These are phyloP conservation scores for Monilinia laxa DNA, from an alignment of 2,329 filamentous ascomycete genomes.

Conservation along the genomic window DNA sequence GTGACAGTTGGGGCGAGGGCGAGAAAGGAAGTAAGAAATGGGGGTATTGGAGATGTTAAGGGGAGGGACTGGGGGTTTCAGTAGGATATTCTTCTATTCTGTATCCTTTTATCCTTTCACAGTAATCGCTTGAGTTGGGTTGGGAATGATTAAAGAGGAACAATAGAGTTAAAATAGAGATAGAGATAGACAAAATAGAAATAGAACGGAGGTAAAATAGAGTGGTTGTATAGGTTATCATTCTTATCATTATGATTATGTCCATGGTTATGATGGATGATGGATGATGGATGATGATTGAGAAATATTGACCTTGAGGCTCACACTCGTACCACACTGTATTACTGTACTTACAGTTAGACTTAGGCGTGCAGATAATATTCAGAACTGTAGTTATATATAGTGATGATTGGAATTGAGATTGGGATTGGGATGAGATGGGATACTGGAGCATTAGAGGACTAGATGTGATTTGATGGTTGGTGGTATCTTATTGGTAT, in stretches of 20 bases:
- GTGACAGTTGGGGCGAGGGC: neutral
- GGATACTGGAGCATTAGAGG: neutral
- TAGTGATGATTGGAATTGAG: neutral
- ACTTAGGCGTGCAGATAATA: too few species aligned
- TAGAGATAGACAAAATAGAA: neutral
- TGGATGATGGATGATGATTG: too few species aligned
- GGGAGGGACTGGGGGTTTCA: too few species aligned
- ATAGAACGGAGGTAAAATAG: neutral
- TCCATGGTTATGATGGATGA: too few species aligned
- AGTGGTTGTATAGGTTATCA: neutral
- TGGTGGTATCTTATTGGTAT: neutral
- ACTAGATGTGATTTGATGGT: neutral
- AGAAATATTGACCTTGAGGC: neutral
- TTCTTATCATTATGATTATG: too few species aligned
- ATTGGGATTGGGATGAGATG: neutral
- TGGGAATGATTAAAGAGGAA: neutral
- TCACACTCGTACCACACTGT: neutral
- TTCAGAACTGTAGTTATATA: too few species aligned
- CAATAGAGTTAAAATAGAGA: neutral
- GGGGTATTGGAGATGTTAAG: too few species aligned
- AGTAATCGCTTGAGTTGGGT: too few species aligned
- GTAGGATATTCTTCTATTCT: conserved; percentile 4
- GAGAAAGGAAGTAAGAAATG: neutral
- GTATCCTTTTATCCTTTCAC: too few species aligned
- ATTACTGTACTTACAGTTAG: too few species aligned